These are phyloP conservation scores for Agaricales sp. DNA, from an alignment of 1,284 basidiomycete genomes.

Conservation along the genomic window DNA sequence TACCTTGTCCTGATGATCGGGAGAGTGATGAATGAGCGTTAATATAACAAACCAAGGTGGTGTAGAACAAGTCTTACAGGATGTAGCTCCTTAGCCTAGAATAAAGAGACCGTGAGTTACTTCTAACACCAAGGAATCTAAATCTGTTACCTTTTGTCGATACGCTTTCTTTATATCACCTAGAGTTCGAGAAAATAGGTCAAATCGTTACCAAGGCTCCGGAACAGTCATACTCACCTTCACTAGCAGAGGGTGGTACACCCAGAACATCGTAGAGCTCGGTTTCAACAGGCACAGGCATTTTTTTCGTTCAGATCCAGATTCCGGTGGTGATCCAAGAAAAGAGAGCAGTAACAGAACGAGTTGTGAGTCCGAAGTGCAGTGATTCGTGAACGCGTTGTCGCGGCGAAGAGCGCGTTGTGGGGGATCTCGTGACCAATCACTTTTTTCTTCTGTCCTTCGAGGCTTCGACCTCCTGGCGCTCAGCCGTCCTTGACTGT, in stretches of 20 bases:
- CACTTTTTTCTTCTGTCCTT: background rate
- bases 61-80: constrained; percentile 66
- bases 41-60: constrained; percentile 8
- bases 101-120: constrained; percentile 18
- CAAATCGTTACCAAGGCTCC: background rate
- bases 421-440: background rate
- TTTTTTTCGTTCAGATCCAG: constrained; percentile 9
- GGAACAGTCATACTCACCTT: constrained; percentile 35
- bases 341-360: constrained; percentile 16
- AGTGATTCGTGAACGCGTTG: no score
- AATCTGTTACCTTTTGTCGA: constrained; percentile 64
- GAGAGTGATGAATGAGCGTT: constrained; percentile 1
- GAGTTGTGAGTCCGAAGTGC: constrained; percentile 18
- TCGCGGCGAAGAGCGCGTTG: constrained; percentile 14
- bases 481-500: constrained; percentile 7
- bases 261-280: constrained; percentile 76
- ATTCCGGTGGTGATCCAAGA: constrained; percentile 5
- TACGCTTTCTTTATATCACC: constrained; percentile 91
- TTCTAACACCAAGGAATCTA: constrained; percentile 7
- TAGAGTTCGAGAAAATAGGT: constrained; percentile 17
- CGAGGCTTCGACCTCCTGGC: constrained; percentile 4
- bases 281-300: constrained; percentile 56
- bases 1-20: constrained; percentile 2
- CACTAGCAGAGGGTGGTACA: constrained; percentile 55
- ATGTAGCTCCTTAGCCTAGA: constrained; percentile 81